A percentile compares a stretch with the other conserved stretches of the same genome.
These are phyloP conservation scores for Candida tallmaniae DNA, from an alignment of 805 yeast genomes.

Conservation along the genomic window DNA sequence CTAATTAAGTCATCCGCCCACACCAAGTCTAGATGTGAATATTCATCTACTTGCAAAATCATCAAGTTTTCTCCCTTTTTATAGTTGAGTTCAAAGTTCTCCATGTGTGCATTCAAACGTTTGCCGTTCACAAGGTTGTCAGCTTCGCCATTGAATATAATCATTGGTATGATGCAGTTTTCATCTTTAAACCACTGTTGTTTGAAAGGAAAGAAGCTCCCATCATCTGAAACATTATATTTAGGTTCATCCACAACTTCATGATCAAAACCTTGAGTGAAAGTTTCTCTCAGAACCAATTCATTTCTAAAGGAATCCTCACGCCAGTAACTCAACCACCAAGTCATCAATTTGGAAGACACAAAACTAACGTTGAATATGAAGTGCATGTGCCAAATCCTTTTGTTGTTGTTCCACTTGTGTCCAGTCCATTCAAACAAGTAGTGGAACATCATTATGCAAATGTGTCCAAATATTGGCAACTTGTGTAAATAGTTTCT, in stretches of 20 bases:
- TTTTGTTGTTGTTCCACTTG: conserved; percentile 59
- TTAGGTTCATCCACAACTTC: conserved; percentile 17
- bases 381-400: conserved; percentile 68
- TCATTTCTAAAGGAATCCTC: conserved; percentile 38
- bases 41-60: conserved; percentile 48
- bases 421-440: conserved; percentile 83
- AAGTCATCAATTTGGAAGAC: conserved; percentile 75
- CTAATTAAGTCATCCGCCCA: conserved; percentile 83
- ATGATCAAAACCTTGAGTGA: conserved; percentile 23
- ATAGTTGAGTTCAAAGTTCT: conserved; percentile 49
- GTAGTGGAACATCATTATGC: conserved; percentile 82
- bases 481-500: conserved; percentile 41
- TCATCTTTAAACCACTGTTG: conserved; percentile 47
- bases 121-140: conserved; percentile 80
- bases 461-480: conserved; percentile 51
- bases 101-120: conserved; percentile 60
- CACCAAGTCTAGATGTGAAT: conserved; percentile 84
- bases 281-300: conserved; percentile 28
- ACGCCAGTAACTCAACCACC: conserved; percentile 69
- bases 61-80: conserved; percentile 30
- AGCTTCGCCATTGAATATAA: conserved; percentile 64
- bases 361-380: conserved; percentile 83
- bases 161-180: conserved; percentile 49
- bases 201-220: conserved; percentile 50
- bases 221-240: conserved; percentile 21